Evolutionary conservation across 208 protist species (phyloP), one percentile per base, ranked within the genome.

Genomic region (Crithidia acanthocephali): DNA sequence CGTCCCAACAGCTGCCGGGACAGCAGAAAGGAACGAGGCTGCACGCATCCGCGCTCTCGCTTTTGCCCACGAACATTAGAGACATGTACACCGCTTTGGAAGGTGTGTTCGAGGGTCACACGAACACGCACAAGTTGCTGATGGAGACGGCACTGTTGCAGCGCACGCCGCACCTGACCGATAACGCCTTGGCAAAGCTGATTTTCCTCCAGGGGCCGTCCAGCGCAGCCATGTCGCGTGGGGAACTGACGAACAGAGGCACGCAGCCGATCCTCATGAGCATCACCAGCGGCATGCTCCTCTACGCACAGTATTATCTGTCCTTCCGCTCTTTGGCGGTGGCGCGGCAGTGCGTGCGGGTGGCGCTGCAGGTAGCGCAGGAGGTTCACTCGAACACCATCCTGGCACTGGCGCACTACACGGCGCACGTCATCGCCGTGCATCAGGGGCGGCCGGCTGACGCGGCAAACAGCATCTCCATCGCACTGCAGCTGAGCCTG

Each of bases 401-500:
- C 16, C 73, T 94, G 50, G 84, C 87, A 5, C 64, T 96, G 32
- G 84, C 91, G 25, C 91, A 94, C 53, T 92, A 91, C 75, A 91
- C 75, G 30, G 79, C 77, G 22, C 91, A 92, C 80, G 73, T 85
- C 33, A 77, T 92, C 0, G 73, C 85, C 27, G 16, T 88, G 13
- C 69, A 81, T 32, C 82, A 81, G 45, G 79, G 86, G 61, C 59
- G 79, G 30, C 74, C 83, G 13, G 33, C 65, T 4, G 86, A 87
- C n/a, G 91, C 91, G 8, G 91, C 86, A 6, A 88, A 92, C 63
- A 88, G 81, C 45, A 84, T 95, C 23, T 76, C 91, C n/a, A 89
- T 95, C 28, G 83, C 88, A 25, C 78, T 95, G 20, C 88, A 93
- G 68, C 64, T 95, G 16, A 79, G 80, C 10, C 53, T 72, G 18